phyloP scores from a whole-genome alignment of 345 rosid species.

The Tarenaya hassleriana region DNA sequence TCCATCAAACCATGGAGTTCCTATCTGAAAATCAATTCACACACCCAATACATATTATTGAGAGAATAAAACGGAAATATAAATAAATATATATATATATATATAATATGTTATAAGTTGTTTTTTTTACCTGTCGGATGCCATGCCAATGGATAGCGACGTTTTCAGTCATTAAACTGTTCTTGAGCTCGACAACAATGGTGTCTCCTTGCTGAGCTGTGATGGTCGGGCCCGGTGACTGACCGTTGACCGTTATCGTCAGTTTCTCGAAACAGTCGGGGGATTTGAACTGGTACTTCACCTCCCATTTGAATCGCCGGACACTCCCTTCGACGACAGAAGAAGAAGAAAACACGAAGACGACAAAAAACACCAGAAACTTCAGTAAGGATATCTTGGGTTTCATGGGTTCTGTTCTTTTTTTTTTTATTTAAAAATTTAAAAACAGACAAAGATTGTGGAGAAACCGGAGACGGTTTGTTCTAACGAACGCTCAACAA shows the following conservation, averaged over 20 bases:
- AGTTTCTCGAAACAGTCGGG: constrained; percentile 59
- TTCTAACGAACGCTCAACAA: neutral
- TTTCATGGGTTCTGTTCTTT: constrained; percentile 6
- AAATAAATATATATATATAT: neutral
- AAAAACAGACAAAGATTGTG: neutral
- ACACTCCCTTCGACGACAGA: constrained; percentile 33
- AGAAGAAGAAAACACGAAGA: constrained; percentile 5
- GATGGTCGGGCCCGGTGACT: constrained; percentile 58
- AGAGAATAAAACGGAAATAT: too few species aligned
- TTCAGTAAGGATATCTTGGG: neutral
- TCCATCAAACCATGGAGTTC: constrained; percentile 71
- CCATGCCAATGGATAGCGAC: constrained; percentile 78
- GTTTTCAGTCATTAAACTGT: constrained; percentile 54
- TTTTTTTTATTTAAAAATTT: too few species aligned
- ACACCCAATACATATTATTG: too few species aligned
- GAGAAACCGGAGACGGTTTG: neutral
- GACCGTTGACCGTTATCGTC: constrained; percentile 58
- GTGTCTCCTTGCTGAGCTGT: constrained; percentile 59
- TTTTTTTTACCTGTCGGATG: constrained; percentile 46
- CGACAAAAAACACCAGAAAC: constrained; percentile 2
- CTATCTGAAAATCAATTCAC: constrained; percentile 35
- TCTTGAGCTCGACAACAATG: constrained; percentile 58
- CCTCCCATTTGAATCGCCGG: constrained; percentile 50
- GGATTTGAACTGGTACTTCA: constrained; percentile 57
- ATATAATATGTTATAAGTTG: neutral